phyloP scores from a whole-genome alignment of 2,329 filamentous ascomycete genomes.

The Alternaria ethzedia region DNA sequence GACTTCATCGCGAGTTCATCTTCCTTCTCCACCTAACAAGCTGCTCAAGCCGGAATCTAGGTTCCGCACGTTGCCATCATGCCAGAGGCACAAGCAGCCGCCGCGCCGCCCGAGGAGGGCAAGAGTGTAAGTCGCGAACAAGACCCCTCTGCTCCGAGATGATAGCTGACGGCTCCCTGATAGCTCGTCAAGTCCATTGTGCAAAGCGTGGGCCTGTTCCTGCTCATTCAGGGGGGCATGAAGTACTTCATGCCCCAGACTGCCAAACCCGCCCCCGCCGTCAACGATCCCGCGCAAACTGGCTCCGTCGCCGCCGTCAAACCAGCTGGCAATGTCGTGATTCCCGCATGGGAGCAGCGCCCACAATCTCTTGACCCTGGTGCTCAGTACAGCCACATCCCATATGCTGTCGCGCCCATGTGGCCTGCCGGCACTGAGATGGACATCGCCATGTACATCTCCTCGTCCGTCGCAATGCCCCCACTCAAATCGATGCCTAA shows the following conservation, averaged over 20 bases:
- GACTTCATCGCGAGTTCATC: conserved; percentile 6
- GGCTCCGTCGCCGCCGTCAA: conserved; percentile 24
- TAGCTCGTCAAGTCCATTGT: conserved; percentile 51
- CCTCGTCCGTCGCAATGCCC: conserved; percentile 72
- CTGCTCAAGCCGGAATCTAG: conserved; percentile 12
- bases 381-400: conserved; percentile 68
- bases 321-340: conserved; percentile 35
- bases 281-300: conserved; percentile 25
- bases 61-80: conserved; percentile 29
- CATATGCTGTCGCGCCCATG: conserved; percentile 79
- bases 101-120: conserved; percentile 23
- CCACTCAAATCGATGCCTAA: conserved; percentile 69
- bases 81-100: conserved; percentile 36
- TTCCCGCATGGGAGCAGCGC: conserved; percentile 46
- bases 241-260: conserved; percentile 59
- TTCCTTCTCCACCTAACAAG: conserved; percentile 8
- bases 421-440: conserved; percentile 81
- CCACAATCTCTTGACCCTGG: conserved; percentile 54
- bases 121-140: conserved; percentile 30
- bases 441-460: conserved; percentile 86
- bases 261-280: conserved; percentile 14
- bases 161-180: conserved; percentile 19
- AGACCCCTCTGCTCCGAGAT: neutral
- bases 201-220: conserved; percentile 66
- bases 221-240: conserved; percentile 64